Evolutionary conservation across 2,329 filamentous ascomycete species (phyloP).

Genomic region (Xylariaceae sp.): DNA sequence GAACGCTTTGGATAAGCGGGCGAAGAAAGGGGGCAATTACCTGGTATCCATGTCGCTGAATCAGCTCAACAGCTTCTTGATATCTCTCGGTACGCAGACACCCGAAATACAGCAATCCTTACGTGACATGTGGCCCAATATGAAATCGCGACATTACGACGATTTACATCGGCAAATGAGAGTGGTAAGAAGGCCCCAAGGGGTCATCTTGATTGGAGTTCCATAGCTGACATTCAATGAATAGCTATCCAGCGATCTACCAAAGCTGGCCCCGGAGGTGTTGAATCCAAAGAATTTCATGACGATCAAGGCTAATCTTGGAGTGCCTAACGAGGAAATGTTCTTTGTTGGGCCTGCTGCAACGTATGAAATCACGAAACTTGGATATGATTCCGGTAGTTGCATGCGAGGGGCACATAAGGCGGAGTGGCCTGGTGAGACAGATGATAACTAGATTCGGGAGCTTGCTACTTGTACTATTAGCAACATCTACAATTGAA

Average conservation of each 20-base stretch:
- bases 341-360: constrained; percentile 35
- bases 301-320: constrained; percentile 32
- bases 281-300: constrained; percentile 29
- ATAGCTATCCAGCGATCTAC: constrained; percentile 27
- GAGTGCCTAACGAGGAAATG: constrained; percentile 34
- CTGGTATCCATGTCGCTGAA: constrained; percentile 37
- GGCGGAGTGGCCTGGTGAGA: constrained; percentile 30
- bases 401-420: constrained; percentile 34
- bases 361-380: constrained; percentile 32
- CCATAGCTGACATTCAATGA: constrained; percentile 7
- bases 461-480: constrained; percentile 1
- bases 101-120: constrained; percentile 28
- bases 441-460: neutral
- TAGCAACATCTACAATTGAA: constrained; percentile 8
- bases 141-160: constrained; percentile 35
- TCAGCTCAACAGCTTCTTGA: constrained; percentile 36
- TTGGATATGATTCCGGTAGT: constrained; percentile 35
- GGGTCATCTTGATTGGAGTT: neutral
- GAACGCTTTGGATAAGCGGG: constrained; percentile 31
- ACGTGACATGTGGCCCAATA: constrained; percentile 32
- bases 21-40: constrained; percentile 32
- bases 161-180: constrained; percentile 37
- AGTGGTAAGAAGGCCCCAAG: constrained; percentile 25
- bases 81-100: constrained; percentile 34
- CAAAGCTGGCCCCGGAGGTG: constrained; percentile 29